phyloP scores from a whole-genome alignment of 2,329 filamentous ascomycete genomes.

The Talaromyces amestolkiae region DNA sequence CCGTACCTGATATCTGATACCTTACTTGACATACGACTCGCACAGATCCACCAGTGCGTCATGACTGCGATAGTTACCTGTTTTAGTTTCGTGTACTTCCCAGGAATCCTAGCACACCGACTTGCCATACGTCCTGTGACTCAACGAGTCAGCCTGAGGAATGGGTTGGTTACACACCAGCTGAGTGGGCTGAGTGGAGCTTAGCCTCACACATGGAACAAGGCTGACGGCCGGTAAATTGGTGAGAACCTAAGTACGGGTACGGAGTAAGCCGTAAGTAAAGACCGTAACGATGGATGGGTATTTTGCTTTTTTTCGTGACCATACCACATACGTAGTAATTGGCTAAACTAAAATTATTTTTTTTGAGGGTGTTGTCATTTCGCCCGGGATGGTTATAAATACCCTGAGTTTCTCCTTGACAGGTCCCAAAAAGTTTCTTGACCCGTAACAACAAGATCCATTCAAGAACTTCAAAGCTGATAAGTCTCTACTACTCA shows the following conservation, averaged over 20 bases:
- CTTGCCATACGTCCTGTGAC: slow-evolving; percentile 1
- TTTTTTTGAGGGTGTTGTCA: background rate
- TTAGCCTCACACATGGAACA: slow-evolving; percentile 10
- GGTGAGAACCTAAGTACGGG: background rate
- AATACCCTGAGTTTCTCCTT: slow-evolving; percentile 10
- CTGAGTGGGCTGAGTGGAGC: slow-evolving; percentile 8
- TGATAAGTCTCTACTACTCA: background rate
- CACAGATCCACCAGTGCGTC: slow-evolving; percentile 5
- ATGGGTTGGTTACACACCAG: slow-evolving; percentile 4
- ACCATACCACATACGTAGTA: slow-evolving; percentile 4
- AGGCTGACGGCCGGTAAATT: slow-evolving; percentile 11
- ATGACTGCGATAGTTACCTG: slow-evolving; percentile 4
- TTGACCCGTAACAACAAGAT: background rate
- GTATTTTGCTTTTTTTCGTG: background rate
- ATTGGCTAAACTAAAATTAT: background rate
- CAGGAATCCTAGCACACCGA: background rate
- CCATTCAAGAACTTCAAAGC: background rate
- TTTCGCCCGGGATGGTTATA: slow-evolving; percentile 4
- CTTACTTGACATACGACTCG: slow-evolving; percentile 1
- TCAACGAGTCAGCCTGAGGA: slow-evolving; percentile 12
- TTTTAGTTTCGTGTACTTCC: background rate
- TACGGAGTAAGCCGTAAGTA: slow-evolving; percentile 3
- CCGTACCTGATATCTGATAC: background rate
- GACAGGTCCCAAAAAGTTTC: background rate
- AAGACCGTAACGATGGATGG: background rate